These are phyloP conservation scores for Saprolegnia diclina DNA, from an alignment of 352 stramenopile species.

Conservation along the genomic window DNA sequence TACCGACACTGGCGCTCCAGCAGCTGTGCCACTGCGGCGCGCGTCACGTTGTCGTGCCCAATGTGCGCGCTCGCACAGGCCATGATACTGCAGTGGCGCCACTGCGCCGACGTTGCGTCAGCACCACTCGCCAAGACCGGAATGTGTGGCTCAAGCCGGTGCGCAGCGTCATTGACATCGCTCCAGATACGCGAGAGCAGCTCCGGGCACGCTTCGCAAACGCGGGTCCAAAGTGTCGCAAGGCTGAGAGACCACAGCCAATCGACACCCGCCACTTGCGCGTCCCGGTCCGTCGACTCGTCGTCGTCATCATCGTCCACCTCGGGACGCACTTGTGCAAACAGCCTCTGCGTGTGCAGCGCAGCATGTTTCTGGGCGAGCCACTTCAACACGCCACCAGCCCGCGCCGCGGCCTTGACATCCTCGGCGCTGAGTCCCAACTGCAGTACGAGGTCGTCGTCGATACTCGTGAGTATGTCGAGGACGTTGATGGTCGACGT, in stretches of 20 bases:
- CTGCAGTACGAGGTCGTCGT: constrained; percentile 8
- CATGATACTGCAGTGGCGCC: constrained; percentile 59
- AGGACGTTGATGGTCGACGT: constrained; percentile 21
- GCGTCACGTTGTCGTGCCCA: constrained; percentile 30
- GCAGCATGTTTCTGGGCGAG: background rate
- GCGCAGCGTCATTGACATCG: constrained; percentile 53
- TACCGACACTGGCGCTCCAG: constrained; percentile 51
- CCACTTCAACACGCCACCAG: constrained; percentile 4
- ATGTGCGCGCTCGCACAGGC: constrained; percentile 38
- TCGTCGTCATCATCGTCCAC: background rate
- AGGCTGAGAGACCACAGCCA: constrained; percentile 53
- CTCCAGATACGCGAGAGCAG: constrained; percentile 60
- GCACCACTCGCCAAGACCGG: constrained; percentile 25
- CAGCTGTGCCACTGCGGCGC: constrained; percentile 38
- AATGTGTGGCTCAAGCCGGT: constrained; percentile 56
- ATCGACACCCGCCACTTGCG: constrained; percentile 7
- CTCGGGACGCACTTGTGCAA: background rate
- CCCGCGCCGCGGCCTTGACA: constrained; percentile 16
- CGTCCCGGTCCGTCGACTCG: background rate
- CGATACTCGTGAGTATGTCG: constrained; percentile 27
- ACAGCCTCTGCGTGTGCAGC: constrained; percentile 14
- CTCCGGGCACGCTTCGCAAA: constrained; percentile 43
- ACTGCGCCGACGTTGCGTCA: constrained; percentile 32
- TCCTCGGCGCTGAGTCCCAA: background rate
- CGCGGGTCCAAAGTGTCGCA: constrained; percentile 37